Conservation (phyloP, 1,284 basidiomycete genomes). For the Lignosus rhinocerotis region DNA sequence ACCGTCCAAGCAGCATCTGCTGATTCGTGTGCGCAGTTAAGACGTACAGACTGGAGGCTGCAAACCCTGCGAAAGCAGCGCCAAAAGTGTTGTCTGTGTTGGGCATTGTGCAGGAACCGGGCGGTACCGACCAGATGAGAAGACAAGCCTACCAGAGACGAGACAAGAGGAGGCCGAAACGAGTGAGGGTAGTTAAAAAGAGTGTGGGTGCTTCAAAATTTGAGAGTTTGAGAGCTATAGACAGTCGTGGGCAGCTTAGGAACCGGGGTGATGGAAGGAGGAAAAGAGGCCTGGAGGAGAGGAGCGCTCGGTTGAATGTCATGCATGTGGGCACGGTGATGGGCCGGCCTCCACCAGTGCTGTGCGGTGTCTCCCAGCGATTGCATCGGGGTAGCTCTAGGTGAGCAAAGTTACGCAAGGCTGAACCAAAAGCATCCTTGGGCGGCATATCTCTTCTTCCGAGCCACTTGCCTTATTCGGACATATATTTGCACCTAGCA, state of each 20-base stretch:
- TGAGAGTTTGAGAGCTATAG: background rate
- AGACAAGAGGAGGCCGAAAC: background rate
- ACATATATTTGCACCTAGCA: background rate
- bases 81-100: constrained; percentile 54
- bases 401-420: background rate
- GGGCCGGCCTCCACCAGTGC: background rate
- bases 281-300: background rate
- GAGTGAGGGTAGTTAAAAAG: background rate
- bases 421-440: background rate
- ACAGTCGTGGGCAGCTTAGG: background rate
- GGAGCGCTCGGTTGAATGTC: background rate
- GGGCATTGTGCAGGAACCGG: constrained; percentile 4
- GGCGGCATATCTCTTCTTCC: background rate
- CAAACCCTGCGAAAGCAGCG: constrained; percentile 58
- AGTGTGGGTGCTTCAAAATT: constrained; percentile 1
- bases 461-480: background rate
- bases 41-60: constrained; percentile 44
- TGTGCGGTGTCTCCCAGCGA: background rate
- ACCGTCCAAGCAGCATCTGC: background rate
- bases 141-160: background rate
- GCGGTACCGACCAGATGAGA: background rate
- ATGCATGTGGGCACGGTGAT: constrained; percentile 7
- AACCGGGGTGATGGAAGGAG: background rate
- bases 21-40: background rate
- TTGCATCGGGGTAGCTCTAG: background rate